Percentiles rank a stretch among this genome's conserved stretches.
Conservation (phyloP, 1,139 yeast genomes). For the Suhomyces terraborum region DNA sequence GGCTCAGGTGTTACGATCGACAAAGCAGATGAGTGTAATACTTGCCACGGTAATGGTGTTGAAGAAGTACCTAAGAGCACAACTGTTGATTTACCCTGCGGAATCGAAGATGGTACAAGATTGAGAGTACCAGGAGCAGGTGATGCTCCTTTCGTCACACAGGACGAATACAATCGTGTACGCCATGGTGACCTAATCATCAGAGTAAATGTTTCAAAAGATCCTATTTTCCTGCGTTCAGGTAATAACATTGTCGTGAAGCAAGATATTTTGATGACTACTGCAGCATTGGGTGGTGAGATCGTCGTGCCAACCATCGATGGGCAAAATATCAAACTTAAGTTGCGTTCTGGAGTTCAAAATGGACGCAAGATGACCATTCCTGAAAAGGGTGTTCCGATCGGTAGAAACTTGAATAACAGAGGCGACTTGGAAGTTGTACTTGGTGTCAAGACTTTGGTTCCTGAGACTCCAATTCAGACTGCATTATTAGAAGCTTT, state of each 20-base stretch:
- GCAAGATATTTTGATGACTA: slow-evolving; percentile 82
- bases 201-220: slow-evolving; percentile 74
- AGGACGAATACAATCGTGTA: slow-evolving; percentile 63
- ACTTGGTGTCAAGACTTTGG: slow-evolving; percentile 68
- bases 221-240: slow-evolving; percentile 65
- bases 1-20: slow-evolving; percentile 86
- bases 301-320: slow-evolving; percentile 86
- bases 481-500: slow-evolving; percentile 90
- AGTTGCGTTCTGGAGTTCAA: slow-evolving; percentile 87
- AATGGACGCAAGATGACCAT: slow-evolving; percentile 72
- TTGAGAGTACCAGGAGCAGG: slow-evolving; percentile 88
- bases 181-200: slow-evolving; percentile 86
- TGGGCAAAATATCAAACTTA: slow-evolving; percentile 70
- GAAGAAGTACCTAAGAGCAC: slow-evolving; percentile 66
- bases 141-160: slow-evolving; percentile 76
- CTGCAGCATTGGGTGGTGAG: slow-evolving; percentile 95
- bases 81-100: slow-evolving; percentile 83
- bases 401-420: slow-evolving; percentile 51
- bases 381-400: slow-evolving; percentile 88
- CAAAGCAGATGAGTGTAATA: slow-evolving; percentile 66
- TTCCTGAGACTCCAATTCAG: slow-evolving; percentile 85
- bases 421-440: slow-evolving; percentile 84
- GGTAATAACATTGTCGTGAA: slow-evolving; percentile 65
- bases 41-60: slow-evolving; percentile 92
- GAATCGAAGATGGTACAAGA: slow-evolving; percentile 83